A percentile compares a stretch with the other conserved stretches of the same genome.
Evolutionary conservation across 352 stramenopile species (phyloP).

Genomic region (Phytophthora pistaciae): DNA sequence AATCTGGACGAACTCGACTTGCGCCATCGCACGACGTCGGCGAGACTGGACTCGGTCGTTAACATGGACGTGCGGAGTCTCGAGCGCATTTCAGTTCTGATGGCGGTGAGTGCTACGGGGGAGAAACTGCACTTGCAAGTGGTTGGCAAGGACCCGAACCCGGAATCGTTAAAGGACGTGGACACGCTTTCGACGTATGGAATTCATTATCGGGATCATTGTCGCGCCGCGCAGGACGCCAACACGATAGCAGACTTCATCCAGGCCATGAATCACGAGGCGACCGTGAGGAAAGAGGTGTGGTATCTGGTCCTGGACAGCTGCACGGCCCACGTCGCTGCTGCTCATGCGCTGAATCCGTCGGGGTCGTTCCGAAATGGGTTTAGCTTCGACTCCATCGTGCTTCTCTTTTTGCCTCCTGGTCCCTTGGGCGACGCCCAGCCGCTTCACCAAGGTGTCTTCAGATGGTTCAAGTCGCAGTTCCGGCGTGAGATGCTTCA

Average conservation of each 20-base stretch:
- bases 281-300: slow-evolving; percentile 59
- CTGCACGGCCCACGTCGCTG: slow-evolving; percentile 69
- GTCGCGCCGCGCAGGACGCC: slow-evolving; percentile 63
- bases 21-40: slow-evolving; percentile 55
- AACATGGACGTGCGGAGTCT: slow-evolving; percentile 61
- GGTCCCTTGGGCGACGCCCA: slow-evolving; percentile 46
- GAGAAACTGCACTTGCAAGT: slow-evolving; percentile 75
- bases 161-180: slow-evolving; percentile 48
- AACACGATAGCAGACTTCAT: slow-evolving; percentile 62
- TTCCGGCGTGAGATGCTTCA: slow-evolving; percentile 72
- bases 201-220: slow-evolving; percentile 56
- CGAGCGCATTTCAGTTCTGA: slow-evolving; percentile 60
- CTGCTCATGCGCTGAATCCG: slow-evolving; percentile 66
- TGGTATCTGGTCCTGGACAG: slow-evolving; percentile 81
- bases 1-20: slow-evolving; percentile 71
- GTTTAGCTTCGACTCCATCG: slow-evolving; percentile 72
- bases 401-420: slow-evolving; percentile 72
- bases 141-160: slow-evolving; percentile 52
- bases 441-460: slow-evolving; percentile 69
- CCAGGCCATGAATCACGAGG: slow-evolving; percentile 68
- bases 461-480: slow-evolving; percentile 64
- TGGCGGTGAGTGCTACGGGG: slow-evolving; percentile 67
- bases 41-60: slow-evolving; percentile 41
- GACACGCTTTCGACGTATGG: slow-evolving; percentile 45
- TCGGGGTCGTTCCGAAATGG: slow-evolving; percentile 64